Conservation (phyloP, 352 stramenopile genomes). For the Phytophthora vignae region DNA sequence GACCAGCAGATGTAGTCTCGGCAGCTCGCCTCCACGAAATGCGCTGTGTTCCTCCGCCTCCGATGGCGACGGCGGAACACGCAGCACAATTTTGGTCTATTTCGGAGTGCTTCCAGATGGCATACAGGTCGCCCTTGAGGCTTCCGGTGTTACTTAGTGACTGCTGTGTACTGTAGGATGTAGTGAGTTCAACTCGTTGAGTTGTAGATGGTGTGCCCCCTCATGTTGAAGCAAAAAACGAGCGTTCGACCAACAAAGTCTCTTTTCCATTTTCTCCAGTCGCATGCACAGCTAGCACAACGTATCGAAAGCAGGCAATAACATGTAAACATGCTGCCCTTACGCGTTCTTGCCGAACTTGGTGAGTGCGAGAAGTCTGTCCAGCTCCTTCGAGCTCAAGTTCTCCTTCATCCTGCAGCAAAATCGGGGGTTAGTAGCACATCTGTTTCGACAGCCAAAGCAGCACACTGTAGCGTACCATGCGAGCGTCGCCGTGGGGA, state of each 20-base stretch:
- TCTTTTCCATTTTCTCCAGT: conserved; percentile 33
- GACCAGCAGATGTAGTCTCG: conserved; percentile 15
- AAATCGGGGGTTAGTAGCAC: neutral
- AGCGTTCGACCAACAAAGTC: conserved; percentile 22
- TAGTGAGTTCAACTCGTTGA: neutral
- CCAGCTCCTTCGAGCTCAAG: conserved; percentile 47
- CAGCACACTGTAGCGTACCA: conserved; percentile 62
- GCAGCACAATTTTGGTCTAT: conserved; percentile 17
- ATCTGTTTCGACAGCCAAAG: neutral
- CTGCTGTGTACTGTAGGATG: neutral
- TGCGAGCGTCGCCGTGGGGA: conserved; percentile 94
- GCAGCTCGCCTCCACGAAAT: conserved; percentile 34
- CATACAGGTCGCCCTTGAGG: neutral
- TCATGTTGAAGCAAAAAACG: conserved; percentile 21
- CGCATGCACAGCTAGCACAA: conserved; percentile 19
- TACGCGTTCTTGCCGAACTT: conserved; percentile 34
- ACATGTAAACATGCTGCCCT: neutral
- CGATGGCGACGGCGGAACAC: conserved; percentile 6
- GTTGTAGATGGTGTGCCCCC: conserved; percentile 9
- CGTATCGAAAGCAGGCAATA: conserved; percentile 8
- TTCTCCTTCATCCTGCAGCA: conserved; percentile 67
- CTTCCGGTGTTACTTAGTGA: neutral
- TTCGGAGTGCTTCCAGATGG: conserved; percentile 2
- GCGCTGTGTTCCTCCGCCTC: conserved; percentile 30
- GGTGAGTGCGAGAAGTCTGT: conserved; percentile 34